Base-by-base conservation (phyloP, 2,329 filamentous ascomycete species). In the Cryphonectria carpinicola region DNA sequence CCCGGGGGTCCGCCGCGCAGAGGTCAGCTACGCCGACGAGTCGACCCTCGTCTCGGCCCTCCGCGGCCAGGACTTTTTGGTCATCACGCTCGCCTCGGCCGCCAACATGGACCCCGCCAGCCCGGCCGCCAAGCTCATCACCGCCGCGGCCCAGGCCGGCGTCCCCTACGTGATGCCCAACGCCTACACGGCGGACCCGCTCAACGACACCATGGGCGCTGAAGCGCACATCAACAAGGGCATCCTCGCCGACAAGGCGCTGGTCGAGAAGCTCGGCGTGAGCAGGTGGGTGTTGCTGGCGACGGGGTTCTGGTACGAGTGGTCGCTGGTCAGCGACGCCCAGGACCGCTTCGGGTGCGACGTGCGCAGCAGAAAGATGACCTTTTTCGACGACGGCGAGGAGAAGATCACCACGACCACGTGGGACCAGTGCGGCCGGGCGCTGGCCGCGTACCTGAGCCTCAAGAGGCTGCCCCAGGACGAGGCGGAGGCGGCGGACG, bases 111-210 rank as follows among this genome's bases (percentile, higher is more conserved):
- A 62, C 46, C 81, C 85, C 0, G 77, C 71, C 0, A 84, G 84
- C 13, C 82, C 82, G 1, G 83, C 88, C 60, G 76, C 74, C 67
- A 86, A 85, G 72, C 80, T 90, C 25, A 78, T 89, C 71, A 77
- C 81, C 8, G 88, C 88, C 0, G 88, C 88, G 0, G 84, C 83
- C 5, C 83, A 84, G 46, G 87, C 88, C 0, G 84, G 84, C 1
- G 82, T 90, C 2, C 81, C 82, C 1, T 89, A 84, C 75, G 75
- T 90, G 64, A 80, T 90, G 75, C 88, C 88, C 1, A 90, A 89
- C 73, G 79, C 79, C 28, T 88, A 80, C 74, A 4, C 73, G n/a
- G n/a, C 74, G 10, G 83, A 85, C 70, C 66, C 82, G n/a, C 74
- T 75, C 1, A 76, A 84, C 46, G 80, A 82, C 3, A 75, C 67